phyloP scores from a whole-genome alignment of 2,329 filamentous ascomycete species.

The Cladosporium austrohemisphaericum region DNA sequence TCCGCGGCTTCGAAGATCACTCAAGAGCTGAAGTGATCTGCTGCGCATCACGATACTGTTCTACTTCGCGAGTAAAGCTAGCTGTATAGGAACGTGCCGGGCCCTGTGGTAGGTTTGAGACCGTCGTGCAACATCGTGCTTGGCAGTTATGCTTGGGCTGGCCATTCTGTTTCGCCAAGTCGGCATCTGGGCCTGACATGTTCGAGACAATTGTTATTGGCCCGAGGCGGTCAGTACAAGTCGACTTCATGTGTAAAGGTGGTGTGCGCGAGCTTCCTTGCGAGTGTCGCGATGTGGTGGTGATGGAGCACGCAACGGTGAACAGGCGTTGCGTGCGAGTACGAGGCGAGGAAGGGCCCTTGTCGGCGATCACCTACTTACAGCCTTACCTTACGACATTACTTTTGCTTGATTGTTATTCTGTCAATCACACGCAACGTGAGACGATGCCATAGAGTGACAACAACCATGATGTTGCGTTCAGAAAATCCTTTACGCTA shows the following conservation, averaged over 20 bases:
- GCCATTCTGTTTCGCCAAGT: slow-evolving; percentile 2
- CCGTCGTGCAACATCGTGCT: slow-evolving; percentile 1
- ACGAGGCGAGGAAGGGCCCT: no score
- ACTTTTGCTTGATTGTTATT: no score
- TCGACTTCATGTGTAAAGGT: background rate
- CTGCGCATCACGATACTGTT: background rate
- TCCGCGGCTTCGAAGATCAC: slow-evolving; percentile 9
- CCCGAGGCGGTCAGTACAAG: background rate
- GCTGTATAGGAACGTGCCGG: slow-evolving; percentile 10
- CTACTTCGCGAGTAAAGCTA: background rate
- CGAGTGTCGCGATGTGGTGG: background rate
- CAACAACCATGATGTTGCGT: no score
- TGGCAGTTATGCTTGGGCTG: slow-evolving; percentile 9
- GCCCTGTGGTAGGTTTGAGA: slow-evolving; percentile 9
- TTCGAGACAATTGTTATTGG: slow-evolving; percentile 6
- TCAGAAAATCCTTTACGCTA: background rate
- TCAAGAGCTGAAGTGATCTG: background rate
- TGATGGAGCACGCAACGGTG: background rate
- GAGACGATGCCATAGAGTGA: no score
- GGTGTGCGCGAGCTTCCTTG: background rate
- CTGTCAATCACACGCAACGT: no score
- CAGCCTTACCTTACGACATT: no score
- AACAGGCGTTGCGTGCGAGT: background rate
- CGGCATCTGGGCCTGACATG: background rate
- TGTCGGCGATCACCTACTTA: no score